A percentile compares a stretch with the other conserved stretches of the same genome.
Conservation (phyloP, 164 flowering plant genomes). For the Nymphaea colorata region DNA sequence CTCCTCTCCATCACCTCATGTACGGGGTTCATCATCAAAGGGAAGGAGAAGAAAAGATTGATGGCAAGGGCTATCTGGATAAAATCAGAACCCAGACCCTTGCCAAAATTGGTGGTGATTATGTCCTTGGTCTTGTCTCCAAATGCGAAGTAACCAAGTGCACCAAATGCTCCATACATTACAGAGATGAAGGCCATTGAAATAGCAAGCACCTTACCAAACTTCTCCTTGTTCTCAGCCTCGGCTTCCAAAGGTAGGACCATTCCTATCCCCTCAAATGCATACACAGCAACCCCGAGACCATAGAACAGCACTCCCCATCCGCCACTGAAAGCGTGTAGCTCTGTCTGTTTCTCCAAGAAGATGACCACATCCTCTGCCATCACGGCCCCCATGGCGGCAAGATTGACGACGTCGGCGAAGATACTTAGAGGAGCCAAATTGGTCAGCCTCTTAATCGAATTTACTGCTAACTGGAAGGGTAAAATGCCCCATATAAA, state of each 20-base stretch:
- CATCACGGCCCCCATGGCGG: slow-evolving; percentile 79
- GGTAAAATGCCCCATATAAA: slow-evolving; percentile 61
- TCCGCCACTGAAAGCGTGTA: slow-evolving; percentile 47
- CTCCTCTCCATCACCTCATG: slow-evolving; percentile 77
- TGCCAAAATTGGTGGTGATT: slow-evolving; percentile 64
- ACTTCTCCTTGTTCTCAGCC: slow-evolving; percentile 40
- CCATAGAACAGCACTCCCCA: slow-evolving; percentile 56
- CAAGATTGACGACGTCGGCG: slow-evolving; percentile 81
- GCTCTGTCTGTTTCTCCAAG: slow-evolving; percentile 16
- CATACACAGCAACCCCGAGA: slow-evolving; percentile 64
- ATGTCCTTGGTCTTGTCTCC: slow-evolving; percentile 71
- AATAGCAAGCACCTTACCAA: slow-evolving; percentile 41
- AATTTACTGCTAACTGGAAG: slow-evolving; percentile 68
- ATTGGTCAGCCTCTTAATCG: slow-evolving; percentile 67
- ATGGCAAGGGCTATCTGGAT: slow-evolving; percentile 70
- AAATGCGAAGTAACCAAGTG: slow-evolving; percentile 74
- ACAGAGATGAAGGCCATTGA: slow-evolving; percentile 51
- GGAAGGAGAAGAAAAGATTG: slow-evolving; percentile 72
- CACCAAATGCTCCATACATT: slow-evolving; percentile 63
- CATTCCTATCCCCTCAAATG: slow-evolving; percentile 91
- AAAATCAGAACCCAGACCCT: slow-evolving; percentile 40
- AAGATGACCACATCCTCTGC: slow-evolving; percentile 45
- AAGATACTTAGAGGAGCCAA: slow-evolving; percentile 89
- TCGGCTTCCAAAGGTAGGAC: slow-evolving; percentile 74
- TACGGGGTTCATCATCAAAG: slow-evolving; percentile 94